These are phyloP conservation scores for Eucalyptus polyanthemos DNA, from an alignment of 345 rosid species.

Conservation along the genomic window DNA sequence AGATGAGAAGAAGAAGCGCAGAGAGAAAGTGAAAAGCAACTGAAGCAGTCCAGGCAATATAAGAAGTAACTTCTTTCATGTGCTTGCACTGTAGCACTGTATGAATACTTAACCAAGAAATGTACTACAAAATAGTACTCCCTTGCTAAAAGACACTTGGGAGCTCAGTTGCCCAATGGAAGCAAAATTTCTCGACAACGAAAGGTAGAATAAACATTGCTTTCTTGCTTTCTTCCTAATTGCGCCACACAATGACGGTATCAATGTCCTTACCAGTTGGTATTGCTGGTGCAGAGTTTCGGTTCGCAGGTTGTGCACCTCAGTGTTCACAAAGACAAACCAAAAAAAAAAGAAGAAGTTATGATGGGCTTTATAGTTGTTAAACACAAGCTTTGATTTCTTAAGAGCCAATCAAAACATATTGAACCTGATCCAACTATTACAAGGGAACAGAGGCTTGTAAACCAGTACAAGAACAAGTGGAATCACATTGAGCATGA, in stretches of 20 bases:
- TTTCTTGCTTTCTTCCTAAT: too few species aligned
- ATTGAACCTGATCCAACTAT: background rate
- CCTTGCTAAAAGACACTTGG: too few species aligned
- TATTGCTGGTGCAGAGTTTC: conserved; percentile 85
- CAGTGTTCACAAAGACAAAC: conserved; percentile 35
- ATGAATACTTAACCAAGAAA: too few species aligned
- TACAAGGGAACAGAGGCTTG: background rate
- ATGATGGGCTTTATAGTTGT: background rate
- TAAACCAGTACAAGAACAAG: background rate
- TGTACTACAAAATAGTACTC: too few species aligned
- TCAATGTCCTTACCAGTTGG: conserved; percentile 44
- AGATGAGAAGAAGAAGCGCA: too few species aligned
- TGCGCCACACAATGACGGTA: background rate
- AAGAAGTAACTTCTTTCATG: too few species aligned
- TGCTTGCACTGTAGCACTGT: too few species aligned
- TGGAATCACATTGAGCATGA: background rate
- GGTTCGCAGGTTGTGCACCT: conserved; percentile 61
- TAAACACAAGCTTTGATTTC: background rate
- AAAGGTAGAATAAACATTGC: too few species aligned
- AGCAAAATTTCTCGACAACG: too few species aligned
- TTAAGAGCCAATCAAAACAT: background rate
- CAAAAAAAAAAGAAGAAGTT: background rate
- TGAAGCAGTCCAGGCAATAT: too few species aligned
- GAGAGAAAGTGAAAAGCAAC: too few species aligned
- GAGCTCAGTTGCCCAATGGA: too few species aligned